Evolutionary conservation across 306 rosid species (phyloP), one percentile per base, ranked within the genome.

Genomic region (Herpetospermum pedunculosum): DNA sequence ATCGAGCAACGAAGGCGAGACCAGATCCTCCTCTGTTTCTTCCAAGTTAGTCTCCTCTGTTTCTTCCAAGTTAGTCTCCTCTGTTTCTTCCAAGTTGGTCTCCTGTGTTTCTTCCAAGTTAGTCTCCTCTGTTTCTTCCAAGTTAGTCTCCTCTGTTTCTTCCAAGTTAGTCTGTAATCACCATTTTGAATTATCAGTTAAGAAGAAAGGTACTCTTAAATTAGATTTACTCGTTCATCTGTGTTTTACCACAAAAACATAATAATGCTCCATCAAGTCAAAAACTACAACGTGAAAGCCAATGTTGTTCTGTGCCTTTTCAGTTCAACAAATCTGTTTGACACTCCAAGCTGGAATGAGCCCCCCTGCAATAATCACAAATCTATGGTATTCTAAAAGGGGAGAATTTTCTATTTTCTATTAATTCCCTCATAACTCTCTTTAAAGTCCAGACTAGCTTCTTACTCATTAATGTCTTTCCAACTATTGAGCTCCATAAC

Each of bases 1-100:
- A 49, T 44, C 14, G 48, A 40, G 41, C 77, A 78, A 46, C 6
- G 79, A 55, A 65, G 76, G 62, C 77, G 38, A 29, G 34, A 15
- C 11, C 5, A 38, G 32, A 35, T 77, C 83, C 76, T 78, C 81
- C 75, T 43, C 43, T 37, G 47, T 63, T 63, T 72, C 78, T 77
- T 74, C 81, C 14, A 63, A 76, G 53, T 79, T 44, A 19, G 73
- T 55, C 87, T 84, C n/a, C n/a, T n/a, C n/a, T n/a, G n/a, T n/a
- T n/a, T n/a, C n/a, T n/a, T 74, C 81, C 14, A 63, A 76, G 53
- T 79, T 44, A 19, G 73, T 55, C 87, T 84, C n/a, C n/a, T n/a
- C n/a, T n/a, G n/a, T n/a, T n/a, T n/a, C n/a, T n/a, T n/a, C n/a
- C n/a, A n/a, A n/a, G n/a, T n/a, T n/a, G n/a, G n/a, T n/a, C n/a